Percentiles rank a stretch among this genome's conserved stretches.
Conservation (phyloP, 2,329 filamentous ascomycete species). For the Cladophialophora psammophila region DNA sequence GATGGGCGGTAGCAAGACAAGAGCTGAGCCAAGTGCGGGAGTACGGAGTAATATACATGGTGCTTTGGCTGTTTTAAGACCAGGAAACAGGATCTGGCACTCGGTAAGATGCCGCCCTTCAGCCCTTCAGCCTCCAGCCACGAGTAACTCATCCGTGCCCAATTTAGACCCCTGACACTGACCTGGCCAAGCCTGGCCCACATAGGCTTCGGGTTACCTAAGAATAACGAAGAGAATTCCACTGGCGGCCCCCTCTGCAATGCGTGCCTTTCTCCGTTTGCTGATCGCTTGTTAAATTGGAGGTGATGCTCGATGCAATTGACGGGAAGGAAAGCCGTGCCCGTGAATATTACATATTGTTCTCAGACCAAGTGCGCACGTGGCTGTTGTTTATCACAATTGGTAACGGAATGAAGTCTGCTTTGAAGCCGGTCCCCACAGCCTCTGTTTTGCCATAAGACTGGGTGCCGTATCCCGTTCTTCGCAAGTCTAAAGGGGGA, state of each 20-base stretch:
- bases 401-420: neutral
- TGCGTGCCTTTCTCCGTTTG: neutral
- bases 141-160: neutral
- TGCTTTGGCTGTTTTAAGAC: neutral
- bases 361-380: neutral
- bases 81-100: neutral
- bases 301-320: neutral
- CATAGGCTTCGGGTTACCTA: neutral
- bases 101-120: neutral
- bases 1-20: no score
- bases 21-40: no score
- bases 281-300: neutral
- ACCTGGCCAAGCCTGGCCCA: neutral
- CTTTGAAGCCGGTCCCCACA: no score
- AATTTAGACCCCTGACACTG: neutral
- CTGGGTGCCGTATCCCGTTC: neutral
- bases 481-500: neutral
- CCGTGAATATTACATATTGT: neutral
- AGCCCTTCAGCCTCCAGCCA: neutral
- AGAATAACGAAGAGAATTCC: neutral
- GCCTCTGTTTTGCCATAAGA: no score
- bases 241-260: neutral
- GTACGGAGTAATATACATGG: no score
- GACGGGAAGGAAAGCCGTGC: neutral
- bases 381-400: neutral